Evolutionary conservation across 2,329 filamentous ascomycete genomes (phyloP), one percentile per base, ranked within the genome.

Genomic region (Aspergillus clavatus): DNA sequence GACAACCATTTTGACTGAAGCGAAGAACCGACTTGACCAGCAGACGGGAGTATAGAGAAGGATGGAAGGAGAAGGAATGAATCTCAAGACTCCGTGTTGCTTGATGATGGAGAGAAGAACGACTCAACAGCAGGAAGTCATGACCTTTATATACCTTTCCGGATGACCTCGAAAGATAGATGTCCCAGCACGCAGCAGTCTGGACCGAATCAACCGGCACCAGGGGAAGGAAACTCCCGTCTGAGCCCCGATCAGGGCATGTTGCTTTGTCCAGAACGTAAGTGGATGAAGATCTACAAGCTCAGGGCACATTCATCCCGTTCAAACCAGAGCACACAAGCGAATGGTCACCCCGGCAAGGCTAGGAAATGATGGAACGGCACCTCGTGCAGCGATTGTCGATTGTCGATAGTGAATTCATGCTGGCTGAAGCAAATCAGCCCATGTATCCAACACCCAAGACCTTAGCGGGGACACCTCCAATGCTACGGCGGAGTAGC

Each of bases 1-100:
- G 55, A 63, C 57, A 48, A 67, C 63, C 63, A 67, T 67, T 19
- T 16, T 62, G 54, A 46, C n/a, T 24, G 27, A 24, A 16, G 23
- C 8, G 28, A n/a, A 44, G 22, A 39, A 37, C 31, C 28, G 6
- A 23, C 33, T 26, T 22, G 14, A 41, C 16, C 41, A 33, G 4
- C 27, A 14, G 40, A 44, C n/a, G n/a, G n/a, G n/a, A 42, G 37
- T 27, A 33, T 12, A 47, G 52, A 43, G 46, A 50, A 51, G 42
- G 39, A 42, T 26, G 38, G 40, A 41, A 29, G 26, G 36, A 45
- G 39, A 40, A 36, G 19, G 40, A 38, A 27, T 26, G 35, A 40
- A 46, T 40, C 42, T 44, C 31, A 36, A 31, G n/a, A 45, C 41
- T 40, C 36, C 41, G n/a, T 40, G 42, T 43, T 46, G 47, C 31